A percentile compares a stretch with the other conserved stretches of the same genome.
Evolutionary conservation across 805 yeast species (phyloP).

Genomic region (Wickerhamomyces ciferrii): DNA sequence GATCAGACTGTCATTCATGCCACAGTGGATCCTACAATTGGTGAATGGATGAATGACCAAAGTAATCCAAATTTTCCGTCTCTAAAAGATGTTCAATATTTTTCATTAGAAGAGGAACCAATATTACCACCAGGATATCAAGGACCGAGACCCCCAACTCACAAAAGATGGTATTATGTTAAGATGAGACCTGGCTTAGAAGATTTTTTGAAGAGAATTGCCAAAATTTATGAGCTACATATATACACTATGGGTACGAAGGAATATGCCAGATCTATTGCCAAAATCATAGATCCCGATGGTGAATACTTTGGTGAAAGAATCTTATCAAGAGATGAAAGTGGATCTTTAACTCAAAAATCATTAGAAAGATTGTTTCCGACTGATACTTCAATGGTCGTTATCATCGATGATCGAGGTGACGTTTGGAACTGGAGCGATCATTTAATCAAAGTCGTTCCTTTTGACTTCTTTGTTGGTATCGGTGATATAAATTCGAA

Average conservation of each 20-base stretch:
- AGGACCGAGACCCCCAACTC: slow-evolving; percentile 54
- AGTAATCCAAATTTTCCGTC: slow-evolving; percentile 80
- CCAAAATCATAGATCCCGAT: slow-evolving; percentile 86
- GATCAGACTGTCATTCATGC: slow-evolving; percentile 98
- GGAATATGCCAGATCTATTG: slow-evolving; percentile 85
- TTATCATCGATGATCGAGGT: slow-evolving; percentile 94
- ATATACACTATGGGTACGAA: slow-evolving; percentile 98
- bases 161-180: slow-evolving; percentile 79
- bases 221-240: slow-evolving; percentile 78
- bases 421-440: slow-evolving; percentile 99
- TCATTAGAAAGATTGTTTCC: slow-evolving; percentile 87
- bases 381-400: slow-evolving; percentile 94
- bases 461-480: slow-evolving; percentile 94
- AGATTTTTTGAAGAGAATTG: slow-evolving; percentile 61
- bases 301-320: slow-evolving; percentile 87
- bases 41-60: slow-evolving; percentile 91
- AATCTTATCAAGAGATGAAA: slow-evolving; percentile 88
- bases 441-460: slow-evolving; percentile 86
- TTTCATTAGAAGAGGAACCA: slow-evolving; percentile 73
- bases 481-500: slow-evolving; percentile 96
- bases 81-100: slow-evolving; percentile 74
- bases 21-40: slow-evolving; percentile 95
- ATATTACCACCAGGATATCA: slow-evolving; percentile 50
- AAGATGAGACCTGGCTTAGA: slow-evolving; percentile 84
- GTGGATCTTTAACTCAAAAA: slow-evolving; percentile 88